Base-by-base conservation (phyloP, 139 green algal genomes). In the Astrephomene gubernaculifera region DNA sequence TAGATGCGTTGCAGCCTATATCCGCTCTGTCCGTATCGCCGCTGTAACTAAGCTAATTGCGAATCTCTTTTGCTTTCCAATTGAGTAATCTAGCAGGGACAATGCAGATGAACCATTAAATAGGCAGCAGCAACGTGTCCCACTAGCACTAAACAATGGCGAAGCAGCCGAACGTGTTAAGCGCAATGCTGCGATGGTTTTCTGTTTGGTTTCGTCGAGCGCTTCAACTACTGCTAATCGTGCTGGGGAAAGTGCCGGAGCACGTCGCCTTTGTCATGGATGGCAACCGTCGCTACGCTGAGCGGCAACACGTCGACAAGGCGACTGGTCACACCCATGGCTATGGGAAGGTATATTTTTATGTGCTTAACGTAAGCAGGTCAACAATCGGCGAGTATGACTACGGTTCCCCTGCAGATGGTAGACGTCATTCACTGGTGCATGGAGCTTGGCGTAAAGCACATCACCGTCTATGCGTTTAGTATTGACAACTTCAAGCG, bases 191-290 rank as follows among this genome's bases (percentile, higher is more conserved):
- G 49, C 49, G 49, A 12, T 57, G 49, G 49, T 57, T 57, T 12
- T 25, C 49, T 57, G 17, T 57, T 1, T 44, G 25, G 33, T 22
- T 64, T 3, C 71, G 71, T 1, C 44, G 71, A 33, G 29, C 31
- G 1, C 12, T 80, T 1, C 44, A 41, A 17, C 8, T 80, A 4
- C 41, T 91, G 43, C 72, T 92, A 19, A 49, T 84, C 19, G 10
- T 38, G 19, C 45, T 53, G 27, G 87, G 89, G 5, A 64, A 72
- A n/a, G 68, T 96, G 4, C 96, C 96, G 1, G 45, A 68, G 60
- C 97, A 99, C 76, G 81, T 99, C 1, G 96, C 93, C 1, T 96
- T 99, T 90, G 96, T 99, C 39, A 98, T 99, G 97, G 97, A 99
- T 86, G 97, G 97, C 69, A 99, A 99, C 92, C 76, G 97, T 31